Base-by-base conservation (phyloP, 2,329 filamentous ascomycete genomes). In the Colletotrichum sp. region DNA sequence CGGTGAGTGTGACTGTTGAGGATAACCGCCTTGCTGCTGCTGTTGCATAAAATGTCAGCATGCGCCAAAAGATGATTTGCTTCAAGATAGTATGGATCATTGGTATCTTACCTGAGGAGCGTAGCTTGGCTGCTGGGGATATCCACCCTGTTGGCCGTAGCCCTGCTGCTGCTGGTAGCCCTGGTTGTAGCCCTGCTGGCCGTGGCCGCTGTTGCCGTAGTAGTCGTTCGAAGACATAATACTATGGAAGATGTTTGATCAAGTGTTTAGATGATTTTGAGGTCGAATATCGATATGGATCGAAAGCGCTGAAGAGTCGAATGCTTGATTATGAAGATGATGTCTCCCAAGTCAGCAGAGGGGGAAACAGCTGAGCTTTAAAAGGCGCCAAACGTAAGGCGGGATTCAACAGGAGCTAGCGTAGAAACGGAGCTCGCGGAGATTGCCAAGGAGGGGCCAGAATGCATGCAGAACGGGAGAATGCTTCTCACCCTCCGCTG, bases 221-320 rank as follows among this genome's bases (percentile, higher is more conserved):
- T 85, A 86, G 57, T 85, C 84, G 71, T 84, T 80, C 60, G 82
- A 79, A 12, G 85, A 85, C 85, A 86, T 86, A 32, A 4, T 79
- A 70, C 18, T 57, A 21, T 63, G 4, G 12, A 7, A 55, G 13
- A 28, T 18, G 30, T 10, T 64, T 32, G 55, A 1, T 15, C 0
- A 7, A 15, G 6, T 13, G 6, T 30, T 57, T 36, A 6, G 10
- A 9, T 60, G 43, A 5, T 52, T 21, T 8, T 8, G 24, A 21
- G 18, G 18, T n/a, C 18, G 43, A 10, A 34, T 34, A 3, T 70
- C 1, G 36, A 28, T 1, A 60, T 12, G 52, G 16, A 8, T 26
- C 16, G 16, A 48, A 32, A 28, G 12, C 1, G 8, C 30, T 63
- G 30, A 10, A 32, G 30, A 34, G 18, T 68, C 26, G 52, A 58